Percentiles rank a stretch among this genome's conserved stretches.
Conservation (phyloP, 805 yeast genomes). For the Ogataea saltuana region DNA sequence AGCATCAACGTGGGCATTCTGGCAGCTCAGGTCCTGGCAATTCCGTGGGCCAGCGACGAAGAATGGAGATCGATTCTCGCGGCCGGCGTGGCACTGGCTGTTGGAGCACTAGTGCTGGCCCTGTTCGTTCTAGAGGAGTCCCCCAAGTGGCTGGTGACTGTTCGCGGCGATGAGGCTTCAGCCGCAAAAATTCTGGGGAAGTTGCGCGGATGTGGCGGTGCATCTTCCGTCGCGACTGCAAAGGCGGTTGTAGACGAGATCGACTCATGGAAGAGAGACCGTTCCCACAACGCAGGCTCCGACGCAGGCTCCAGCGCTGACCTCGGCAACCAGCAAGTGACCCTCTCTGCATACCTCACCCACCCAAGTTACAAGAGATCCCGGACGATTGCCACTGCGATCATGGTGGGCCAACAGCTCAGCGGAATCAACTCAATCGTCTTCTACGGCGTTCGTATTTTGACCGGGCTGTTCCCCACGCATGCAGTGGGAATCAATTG, state of each 20-base stretch:
- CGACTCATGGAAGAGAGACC: slow-evolving; percentile 34
- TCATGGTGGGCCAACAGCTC: slow-evolving; percentile 84
- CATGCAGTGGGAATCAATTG: slow-evolving; percentile 74
- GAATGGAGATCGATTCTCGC: slow-evolving; percentile 75
- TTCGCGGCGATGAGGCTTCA: slow-evolving; percentile 41
- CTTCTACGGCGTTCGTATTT: slow-evolving; percentile 87
- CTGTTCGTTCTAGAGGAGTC: slow-evolving; percentile 61
- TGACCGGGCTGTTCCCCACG: slow-evolving; percentile 70
- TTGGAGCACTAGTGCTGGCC: slow-evolving; percentile 45
- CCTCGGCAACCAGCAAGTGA: slow-evolving; percentile 24
- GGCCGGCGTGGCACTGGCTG: slow-evolving; percentile 58
- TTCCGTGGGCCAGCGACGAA: slow-evolving; percentile 60
- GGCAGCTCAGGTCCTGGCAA: slow-evolving; percentile 73
- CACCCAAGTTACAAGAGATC: slow-evolving; percentile 56
- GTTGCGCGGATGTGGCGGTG: slow-evolving; percentile 36
- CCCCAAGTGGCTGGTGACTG: slow-evolving; percentile 72
- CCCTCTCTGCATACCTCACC: slow-evolving; percentile 48
- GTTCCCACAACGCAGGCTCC: slow-evolving; percentile 23
- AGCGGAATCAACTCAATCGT: slow-evolving; percentile 92
- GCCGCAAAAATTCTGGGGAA: slow-evolving; percentile 33
- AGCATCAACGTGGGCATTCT: slow-evolving; percentile 84
- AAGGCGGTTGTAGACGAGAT: slow-evolving; percentile 25
- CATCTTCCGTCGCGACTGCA: not conserved
- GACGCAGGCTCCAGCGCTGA: no score
- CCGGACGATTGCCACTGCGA: slow-evolving; percentile 63